Conservation (phyloP, 2,329 filamentous ascomycete species). For the Aspergillus fructus region DNA sequence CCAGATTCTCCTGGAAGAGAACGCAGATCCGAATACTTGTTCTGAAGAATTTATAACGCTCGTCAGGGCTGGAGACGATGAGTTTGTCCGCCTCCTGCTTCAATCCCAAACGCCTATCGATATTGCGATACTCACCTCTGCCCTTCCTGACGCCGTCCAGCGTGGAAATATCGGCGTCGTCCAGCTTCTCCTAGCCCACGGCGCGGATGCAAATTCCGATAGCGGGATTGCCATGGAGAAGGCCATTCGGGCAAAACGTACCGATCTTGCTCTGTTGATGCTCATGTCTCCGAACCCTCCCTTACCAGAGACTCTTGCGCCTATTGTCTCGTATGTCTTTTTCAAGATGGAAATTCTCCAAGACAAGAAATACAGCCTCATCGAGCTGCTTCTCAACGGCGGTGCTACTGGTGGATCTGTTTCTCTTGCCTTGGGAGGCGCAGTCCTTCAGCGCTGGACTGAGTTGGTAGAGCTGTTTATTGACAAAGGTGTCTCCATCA, state of each 20-base stretch:
- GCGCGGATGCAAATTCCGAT: constrained; percentile 2
- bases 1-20: constrained; percentile 8
- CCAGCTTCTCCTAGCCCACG: constrained; percentile 5
- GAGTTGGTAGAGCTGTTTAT: constrained; percentile 6
- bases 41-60: constrained; percentile 2
- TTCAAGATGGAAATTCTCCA: constrained; percentile 1
- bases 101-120: constrained; percentile 3
- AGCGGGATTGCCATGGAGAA: constrained; percentile 7
- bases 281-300: constrained; percentile 7
- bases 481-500: constrained; percentile 7
- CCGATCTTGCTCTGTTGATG: constrained; percentile 6
- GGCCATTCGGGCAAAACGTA: constrained; percentile 2
- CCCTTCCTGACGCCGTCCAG: constrained; percentile 6
- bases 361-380: constrained; percentile 4
- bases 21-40: constrained; percentile 8
- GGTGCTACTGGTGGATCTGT: constrained; percentile 3
- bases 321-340: constrained; percentile 7
- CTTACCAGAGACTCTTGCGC: not conserved
- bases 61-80: not conserved
- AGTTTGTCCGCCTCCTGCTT: constrained; percentile 7
- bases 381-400: constrained; percentile 7
- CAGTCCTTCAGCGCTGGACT: constrained; percentile 1
- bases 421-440: constrained; percentile 3
- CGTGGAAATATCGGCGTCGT: not conserved
- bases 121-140: not conserved